phyloP scores from a whole-genome alignment of 1,284 basidiomycete species.

The Cutaneotrichosporon sp. region DNA sequence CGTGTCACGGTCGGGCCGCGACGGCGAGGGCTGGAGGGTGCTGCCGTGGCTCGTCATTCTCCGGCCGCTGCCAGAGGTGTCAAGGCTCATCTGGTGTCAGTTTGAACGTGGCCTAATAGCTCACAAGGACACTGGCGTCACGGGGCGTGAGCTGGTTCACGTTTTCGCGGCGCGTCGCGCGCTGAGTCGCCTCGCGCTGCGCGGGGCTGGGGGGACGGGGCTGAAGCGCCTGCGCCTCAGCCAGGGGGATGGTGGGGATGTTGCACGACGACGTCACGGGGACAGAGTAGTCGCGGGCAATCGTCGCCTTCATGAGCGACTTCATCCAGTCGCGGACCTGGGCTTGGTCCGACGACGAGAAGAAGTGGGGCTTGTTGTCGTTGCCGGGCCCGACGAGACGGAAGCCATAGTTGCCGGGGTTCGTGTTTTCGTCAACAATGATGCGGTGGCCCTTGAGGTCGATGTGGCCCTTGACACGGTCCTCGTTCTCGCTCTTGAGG shows the following conservation, averaged over 20 bases:
- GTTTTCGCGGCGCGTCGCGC: slow-evolving; percentile 81
- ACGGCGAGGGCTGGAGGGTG: slow-evolving; percentile 23
- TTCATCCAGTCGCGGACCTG: slow-evolving; percentile 98
- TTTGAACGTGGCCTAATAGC: slow-evolving; percentile 47
- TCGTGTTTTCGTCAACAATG: slow-evolving; percentile 85
- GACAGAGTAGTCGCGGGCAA: slow-evolving; percentile 84
- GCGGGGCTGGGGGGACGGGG: slow-evolving; percentile 92
- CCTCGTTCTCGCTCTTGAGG: slow-evolving; percentile 74
- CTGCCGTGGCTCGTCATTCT: slow-evolving; percentile 20
- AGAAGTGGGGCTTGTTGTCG: slow-evolving; percentile 82
- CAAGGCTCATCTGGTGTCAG: slow-evolving; percentile 47
- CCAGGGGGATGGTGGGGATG: slow-evolving; percentile 92
- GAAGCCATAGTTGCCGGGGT: slow-evolving; percentile 94
- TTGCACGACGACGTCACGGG: slow-evolving; percentile 97
- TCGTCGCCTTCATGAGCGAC: slow-evolving; percentile 98
- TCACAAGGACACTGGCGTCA: slow-evolving; percentile 80
- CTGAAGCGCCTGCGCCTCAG: slow-evolving; percentile 92
- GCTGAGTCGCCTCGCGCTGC: slow-evolving; percentile 83
- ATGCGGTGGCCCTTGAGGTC: slow-evolving; percentile 92
- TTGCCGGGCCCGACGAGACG: slow-evolving; percentile 77
- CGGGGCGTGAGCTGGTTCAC: slow-evolving; percentile 85
- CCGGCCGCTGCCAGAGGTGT: slow-evolving; percentile 34
- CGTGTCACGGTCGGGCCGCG: slow-evolving; percentile 48
- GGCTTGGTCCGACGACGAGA: slow-evolving; percentile 83
- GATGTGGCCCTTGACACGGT: slow-evolving; percentile 92